These are phyloP conservation scores for Pichia sp. DNA, from an alignment of 1,139 yeast species.

Conservation along the genomic window DNA sequence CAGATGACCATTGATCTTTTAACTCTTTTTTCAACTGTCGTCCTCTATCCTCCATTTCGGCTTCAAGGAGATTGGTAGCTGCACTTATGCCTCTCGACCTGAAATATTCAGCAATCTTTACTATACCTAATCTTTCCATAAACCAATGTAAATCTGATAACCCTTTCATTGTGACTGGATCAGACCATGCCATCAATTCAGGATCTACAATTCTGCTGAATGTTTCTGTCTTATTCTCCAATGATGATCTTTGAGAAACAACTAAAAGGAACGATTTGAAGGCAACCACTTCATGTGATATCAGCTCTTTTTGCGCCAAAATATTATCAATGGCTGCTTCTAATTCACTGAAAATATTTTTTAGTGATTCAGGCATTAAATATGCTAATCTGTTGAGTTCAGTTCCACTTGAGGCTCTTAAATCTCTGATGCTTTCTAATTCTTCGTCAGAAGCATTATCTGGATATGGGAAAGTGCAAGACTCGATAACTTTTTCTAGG, in stretches of 20 bases:
- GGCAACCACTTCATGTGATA: conserved; percentile 89
- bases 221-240: conserved; percentile 60
- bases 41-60: conserved; percentile 92
- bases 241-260: conserved; percentile 81
- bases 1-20: conserved; percentile 88
- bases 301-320: conserved; percentile 63
- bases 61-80: conserved; percentile 64
- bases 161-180: conserved; percentile 86
- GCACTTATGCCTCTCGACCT: conserved; percentile 77
- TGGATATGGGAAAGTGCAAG: conserved; percentile 84
- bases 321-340: conserved; percentile 77
- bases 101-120: conserved; percentile 86
- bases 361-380: conserved; percentile 87
- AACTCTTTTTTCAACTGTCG: conserved; percentile 65
- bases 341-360: conserved; percentile 72
- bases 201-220: conserved; percentile 90
- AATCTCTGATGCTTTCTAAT: conserved; percentile 76
- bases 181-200: conserved; percentile 88
- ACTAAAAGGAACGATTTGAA: conserved; percentile 88
- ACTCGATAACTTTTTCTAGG: conserved; percentile 78
- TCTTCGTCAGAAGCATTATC: conserved; percentile 62
- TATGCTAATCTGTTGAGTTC: conserved; percentile 91
- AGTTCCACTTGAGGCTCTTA: conserved; percentile 90
- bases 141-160: conserved; percentile 90
- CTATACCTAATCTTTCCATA: conserved; percentile 95